Conservation (phyloP, 805 yeast genomes). For the Saccharomycodes ludwigii region DNA sequence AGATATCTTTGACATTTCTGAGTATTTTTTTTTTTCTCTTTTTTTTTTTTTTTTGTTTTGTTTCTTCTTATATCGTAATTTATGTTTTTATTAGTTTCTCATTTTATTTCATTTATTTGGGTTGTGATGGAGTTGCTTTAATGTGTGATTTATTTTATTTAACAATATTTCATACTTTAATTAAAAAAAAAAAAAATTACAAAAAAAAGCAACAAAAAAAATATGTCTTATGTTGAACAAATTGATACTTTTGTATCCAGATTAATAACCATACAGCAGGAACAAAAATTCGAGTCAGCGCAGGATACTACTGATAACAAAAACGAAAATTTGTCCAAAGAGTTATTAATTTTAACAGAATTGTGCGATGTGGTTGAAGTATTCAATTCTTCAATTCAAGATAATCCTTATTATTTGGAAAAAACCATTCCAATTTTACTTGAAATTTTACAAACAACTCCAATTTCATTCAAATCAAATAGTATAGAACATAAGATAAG, state of each 20-base stretch:
- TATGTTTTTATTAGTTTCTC: too few relatives aligned
- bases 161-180: background rate
- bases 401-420: slow-evolving; percentile 1
- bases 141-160: too few relatives aligned
- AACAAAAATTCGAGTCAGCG: background rate
- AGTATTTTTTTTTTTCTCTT: background rate
- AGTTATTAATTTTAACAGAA: slow-evolving; percentile 3
- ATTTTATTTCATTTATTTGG: too few relatives aligned
- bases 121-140: too few relatives aligned
- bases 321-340: slow-evolving; percentile 1
- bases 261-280: too few relatives aligned
- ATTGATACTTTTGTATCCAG: slow-evolving; percentile 3
- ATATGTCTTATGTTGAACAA: slow-evolving; percentile 3
- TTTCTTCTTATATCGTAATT: background rate
- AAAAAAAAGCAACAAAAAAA: background rate
- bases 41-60: too few relatives aligned
- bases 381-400: slow-evolving; percentile 1
- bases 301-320: background rate
- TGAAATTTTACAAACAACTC: background rate
- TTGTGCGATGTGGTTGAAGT: slow-evolving; percentile 5
- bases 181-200: background rate
- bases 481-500: slow-evolving; percentile 2
- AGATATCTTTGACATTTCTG: too few relatives aligned
- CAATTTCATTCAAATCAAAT: slow-evolving; percentile 1
- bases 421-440: background rate